Evolutionary conservation across 768 basidiomycete genomes (phyloP), one percentile per base, ranked within the genome.

Genomic region (Phanerochaete carnosa): DNA sequence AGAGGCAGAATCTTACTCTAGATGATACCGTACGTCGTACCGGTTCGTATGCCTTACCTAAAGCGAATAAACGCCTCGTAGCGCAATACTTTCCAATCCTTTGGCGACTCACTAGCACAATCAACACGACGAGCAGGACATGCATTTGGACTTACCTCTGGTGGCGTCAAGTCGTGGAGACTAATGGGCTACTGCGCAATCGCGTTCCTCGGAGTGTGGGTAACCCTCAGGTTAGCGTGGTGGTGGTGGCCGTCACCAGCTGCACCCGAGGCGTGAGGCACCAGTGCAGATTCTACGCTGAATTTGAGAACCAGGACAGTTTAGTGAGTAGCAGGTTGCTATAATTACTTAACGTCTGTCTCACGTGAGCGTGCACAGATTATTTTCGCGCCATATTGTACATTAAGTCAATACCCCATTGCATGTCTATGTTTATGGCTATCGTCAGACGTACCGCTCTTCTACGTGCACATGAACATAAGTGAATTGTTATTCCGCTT

Each of bases 1-100:
- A 95, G 73, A 77, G 87, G 11, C 93, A 94, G 75, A 94, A 94
- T 67, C 69, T 82, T 2, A 83, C 88, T 57, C 76, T 95, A 26
- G 91, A 94, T 66, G 84, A 88, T 39, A 86, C 91, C 2, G 92
- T 92, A 61, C 63, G 87, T 71, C 25, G 1, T 37, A 43, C 55
- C 7, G 25, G 53, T 13, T 28, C 16, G 39, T 51, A 33, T 16
- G 50, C 2, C 12, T 32, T 54, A 11, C 37, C 39, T 16, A 59
- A 35, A 59, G 56, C 26, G 54, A 15, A 61, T 15, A 45, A 43
- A 43, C 4, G 15, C 22, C 26, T 29, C 5, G 22, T 65, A 91
- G 89, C 79, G 82, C 26, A 82, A 90, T 68, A 77, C 82, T 0
- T 92, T 94, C 73, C 77, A 79, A 15, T 82, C 83, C 2, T 88